Evolutionary conservation across 345 rosid species (phyloP).

Genomic region (Raphanus raphanistrum): DNA sequence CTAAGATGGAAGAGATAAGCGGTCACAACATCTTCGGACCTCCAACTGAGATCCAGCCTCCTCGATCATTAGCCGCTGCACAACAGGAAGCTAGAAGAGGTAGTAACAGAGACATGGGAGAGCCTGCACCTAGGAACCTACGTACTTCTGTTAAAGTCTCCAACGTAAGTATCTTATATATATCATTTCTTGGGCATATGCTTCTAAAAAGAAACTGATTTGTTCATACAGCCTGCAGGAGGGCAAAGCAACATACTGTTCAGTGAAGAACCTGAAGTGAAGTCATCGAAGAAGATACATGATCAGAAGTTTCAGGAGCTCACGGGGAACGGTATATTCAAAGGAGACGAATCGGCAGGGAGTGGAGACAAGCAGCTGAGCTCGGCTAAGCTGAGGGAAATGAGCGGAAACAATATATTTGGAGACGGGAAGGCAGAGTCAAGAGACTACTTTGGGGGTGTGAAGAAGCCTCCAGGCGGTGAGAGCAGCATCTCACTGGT

Average conservation of each 20-base stretch:
- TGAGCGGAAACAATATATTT: conserved; percentile 78
- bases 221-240: conserved; percentile 60
- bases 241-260: conserved; percentile 72
- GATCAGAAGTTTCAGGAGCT: conserved; percentile 73
- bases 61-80: conserved; percentile 42
- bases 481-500: conserved; percentile 73
- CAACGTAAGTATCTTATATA: conserved; percentile 60
- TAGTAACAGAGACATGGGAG: conserved; percentile 54
- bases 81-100: conserved; percentile 51
- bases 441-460: conserved; percentile 73
- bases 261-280: conserved; percentile 59
- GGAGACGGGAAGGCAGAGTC: conserved; percentile 75
- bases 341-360: conserved; percentile 63
- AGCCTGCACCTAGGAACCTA: conserved; percentile 65
- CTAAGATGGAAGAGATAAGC: conserved; percentile 84
- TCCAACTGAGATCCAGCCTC: conserved; percentile 67
- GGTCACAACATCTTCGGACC: conserved; percentile 81
- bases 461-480: conserved; percentile 87
- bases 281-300: conserved; percentile 73
- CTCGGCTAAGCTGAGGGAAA: conserved; percentile 70
- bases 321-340: conserved; percentile 76
- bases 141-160: conserved; percentile 76
- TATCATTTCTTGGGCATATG: background rate
- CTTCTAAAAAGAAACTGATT: no score
- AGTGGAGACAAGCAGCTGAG: conserved; percentile 70